Conservation (phyloP, 129 eudicot genomes). For the Rutidosis leptorrhynchoides region DNA sequence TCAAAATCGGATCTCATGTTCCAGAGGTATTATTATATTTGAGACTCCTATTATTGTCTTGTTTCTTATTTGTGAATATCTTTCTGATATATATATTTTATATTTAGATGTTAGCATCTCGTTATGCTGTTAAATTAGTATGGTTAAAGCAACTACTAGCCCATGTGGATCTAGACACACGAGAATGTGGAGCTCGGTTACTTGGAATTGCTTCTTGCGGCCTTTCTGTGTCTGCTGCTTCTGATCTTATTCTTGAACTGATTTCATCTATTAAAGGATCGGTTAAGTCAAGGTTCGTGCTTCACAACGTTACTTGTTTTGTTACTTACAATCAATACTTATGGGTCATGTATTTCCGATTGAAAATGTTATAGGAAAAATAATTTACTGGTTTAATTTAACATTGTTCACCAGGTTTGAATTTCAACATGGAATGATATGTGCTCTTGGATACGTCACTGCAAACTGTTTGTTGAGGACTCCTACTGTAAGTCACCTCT, state of each 20-base stretch:
- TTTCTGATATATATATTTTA: slow-evolving; percentile 20
- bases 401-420: slow-evolving; percentile 57
- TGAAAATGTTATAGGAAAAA: slow-evolving; percentile 9
- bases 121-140: slow-evolving; percentile 59
- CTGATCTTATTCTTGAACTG: slow-evolving; percentile 66
- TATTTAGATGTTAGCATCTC: slow-evolving; percentile 66
- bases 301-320: background rate
- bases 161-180: slow-evolving; percentile 80
- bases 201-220: slow-evolving; percentile 88
- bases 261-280: slow-evolving; percentile 48
- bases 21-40: slow-evolving; percentile 59
- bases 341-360: background rate
- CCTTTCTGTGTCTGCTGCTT: slow-evolving; percentile 62
- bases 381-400: slow-evolving; percentile 19
- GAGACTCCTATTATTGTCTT: background rate
- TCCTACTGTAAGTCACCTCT: slow-evolving; percentile 56
- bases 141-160: slow-evolving; percentile 78
- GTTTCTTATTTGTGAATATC: slow-evolving; percentile 12
- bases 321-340: background rate
- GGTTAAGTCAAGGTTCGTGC: slow-evolving; percentile 56
- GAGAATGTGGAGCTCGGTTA: slow-evolving; percentile 85
- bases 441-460: slow-evolving; percentile 82
- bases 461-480: slow-evolving; percentile 72
- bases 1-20: slow-evolving; percentile 66
- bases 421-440: slow-evolving; percentile 74